Evolutionary conservation across 192 early-diverging fungal species (phyloP).

Genomic region (Rhizoclosmatium globosum): DNA sequence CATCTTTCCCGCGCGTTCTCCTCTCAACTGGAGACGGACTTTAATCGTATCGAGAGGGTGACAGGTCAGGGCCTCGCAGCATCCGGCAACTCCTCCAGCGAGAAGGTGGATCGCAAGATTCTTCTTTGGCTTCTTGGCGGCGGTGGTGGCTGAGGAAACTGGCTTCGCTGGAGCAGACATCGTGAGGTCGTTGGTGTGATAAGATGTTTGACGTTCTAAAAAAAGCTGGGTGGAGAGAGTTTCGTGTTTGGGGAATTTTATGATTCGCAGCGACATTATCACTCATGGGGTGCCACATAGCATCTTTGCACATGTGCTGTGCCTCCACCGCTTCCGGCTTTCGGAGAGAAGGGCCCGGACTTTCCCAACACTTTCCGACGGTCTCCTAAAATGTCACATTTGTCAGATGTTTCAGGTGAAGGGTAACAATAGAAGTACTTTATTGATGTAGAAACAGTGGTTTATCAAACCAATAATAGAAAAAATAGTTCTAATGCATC

Average conservation of each 20-base stretch:
- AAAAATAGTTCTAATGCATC: not conserved
- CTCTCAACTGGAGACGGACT: conserved; percentile 92
- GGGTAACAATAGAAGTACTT: too few relatives aligned
- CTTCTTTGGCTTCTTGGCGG: conserved; percentile 53
- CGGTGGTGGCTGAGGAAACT: conserved; percentile 5
- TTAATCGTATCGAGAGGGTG: conserved; percentile 98
- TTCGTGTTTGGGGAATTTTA: too few relatives aligned
- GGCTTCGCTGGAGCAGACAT: not conserved
- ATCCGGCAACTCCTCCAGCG: conserved; percentile 91
- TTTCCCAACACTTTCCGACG: too few relatives aligned
- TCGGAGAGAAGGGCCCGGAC: too few relatives aligned
- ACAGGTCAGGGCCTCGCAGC: conserved; percentile 88
- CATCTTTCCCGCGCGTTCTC: conserved; percentile 45
- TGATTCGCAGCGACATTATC: too few relatives aligned
- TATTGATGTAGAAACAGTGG: too few relatives aligned
- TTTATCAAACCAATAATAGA: not conserved
- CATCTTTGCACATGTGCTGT: too few relatives aligned
- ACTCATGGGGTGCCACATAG: too few relatives aligned
- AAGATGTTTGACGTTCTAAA: not conserved
- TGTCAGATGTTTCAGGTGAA: too few relatives aligned
- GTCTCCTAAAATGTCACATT: too few relatives aligned
- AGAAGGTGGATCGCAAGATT: conserved; percentile 82
- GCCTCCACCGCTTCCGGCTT: too few relatives aligned
- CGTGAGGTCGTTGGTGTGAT: not conserved
- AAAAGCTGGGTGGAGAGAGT: not conserved